Evolutionary conservation across 176 grass and related monocot genomes (phyloP).

Genomic region (Carex myosuroides): DNA sequence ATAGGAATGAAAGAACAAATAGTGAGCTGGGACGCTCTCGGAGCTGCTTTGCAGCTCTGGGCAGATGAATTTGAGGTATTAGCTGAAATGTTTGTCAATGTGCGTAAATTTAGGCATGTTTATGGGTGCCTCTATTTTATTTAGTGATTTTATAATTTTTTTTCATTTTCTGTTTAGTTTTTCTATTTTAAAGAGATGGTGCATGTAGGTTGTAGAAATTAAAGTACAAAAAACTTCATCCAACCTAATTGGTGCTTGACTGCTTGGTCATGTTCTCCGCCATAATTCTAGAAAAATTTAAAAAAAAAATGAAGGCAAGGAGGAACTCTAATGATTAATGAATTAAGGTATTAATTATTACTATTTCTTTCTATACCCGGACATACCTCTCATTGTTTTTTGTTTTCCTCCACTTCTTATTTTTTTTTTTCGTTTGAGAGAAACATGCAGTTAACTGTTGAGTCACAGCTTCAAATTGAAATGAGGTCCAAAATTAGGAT

Average conservation of each 20-base stretch:
- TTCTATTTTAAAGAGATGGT: neutral
- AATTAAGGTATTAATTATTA: neutral
- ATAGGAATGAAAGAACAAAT: neutral
- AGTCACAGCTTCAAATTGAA: neutral
- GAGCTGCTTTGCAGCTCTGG: conserved; percentile 9
- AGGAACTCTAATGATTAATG: neutral
- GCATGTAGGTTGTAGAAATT: neutral
- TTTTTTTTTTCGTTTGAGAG: neutral
- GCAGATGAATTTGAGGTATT: conserved; percentile 4
- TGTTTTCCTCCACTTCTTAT: neutral
- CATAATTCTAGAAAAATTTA: neutral
- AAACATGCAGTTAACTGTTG: neutral
- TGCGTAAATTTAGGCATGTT: neutral
- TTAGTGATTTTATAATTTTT: neutral
- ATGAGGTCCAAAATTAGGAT: neutral
- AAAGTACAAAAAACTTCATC: neutral
- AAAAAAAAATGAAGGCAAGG: neutral
- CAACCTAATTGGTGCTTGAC: neutral
- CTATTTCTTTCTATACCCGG: neutral
- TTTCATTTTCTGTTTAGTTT: neutral
- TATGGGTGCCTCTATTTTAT: neutral
- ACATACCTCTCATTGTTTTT: neutral
- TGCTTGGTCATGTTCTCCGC: neutral
- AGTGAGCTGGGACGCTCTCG: neutral
- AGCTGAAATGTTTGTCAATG: neutral